Evolutionary conservation across 768 basidiomycete genomes (phyloP).

Genomic region (Psilocybe subaeruginosa): DNA sequence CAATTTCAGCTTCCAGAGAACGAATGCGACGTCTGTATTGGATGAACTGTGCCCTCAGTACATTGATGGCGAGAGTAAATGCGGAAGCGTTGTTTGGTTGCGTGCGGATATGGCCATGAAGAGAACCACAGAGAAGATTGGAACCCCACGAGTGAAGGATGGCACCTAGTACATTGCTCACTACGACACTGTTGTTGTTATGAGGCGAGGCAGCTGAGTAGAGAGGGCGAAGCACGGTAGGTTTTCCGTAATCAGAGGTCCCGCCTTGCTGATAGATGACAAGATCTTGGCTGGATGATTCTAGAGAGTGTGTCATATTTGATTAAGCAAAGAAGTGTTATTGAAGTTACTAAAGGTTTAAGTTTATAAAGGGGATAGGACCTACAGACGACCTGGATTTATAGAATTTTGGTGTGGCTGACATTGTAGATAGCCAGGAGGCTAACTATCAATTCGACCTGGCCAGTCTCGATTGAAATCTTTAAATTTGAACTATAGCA

Average conservation of each 20-base stretch:
- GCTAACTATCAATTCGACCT: neutral
- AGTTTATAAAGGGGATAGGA: neutral
- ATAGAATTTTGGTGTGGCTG: slow-evolving; percentile 7
- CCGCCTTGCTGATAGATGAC: neutral
- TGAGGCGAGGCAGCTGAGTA: slow-evolving; percentile 16
- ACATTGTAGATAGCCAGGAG: slow-evolving; percentile 1
- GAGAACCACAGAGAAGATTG: slow-evolving; percentile 13
- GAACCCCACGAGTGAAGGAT: slow-evolving; percentile 20
- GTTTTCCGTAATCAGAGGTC: neutral
- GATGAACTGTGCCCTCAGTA: slow-evolving; percentile 20
- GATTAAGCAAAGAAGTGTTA: neutral
- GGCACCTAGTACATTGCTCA: slow-evolving; percentile 14
- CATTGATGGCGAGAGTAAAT: slow-evolving; percentile 12
- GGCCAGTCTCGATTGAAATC: neutral
- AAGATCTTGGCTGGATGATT: neutral
- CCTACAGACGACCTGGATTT: slow-evolving; percentile 1
- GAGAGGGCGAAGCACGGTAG: neutral
- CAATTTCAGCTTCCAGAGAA: slow-evolving; percentile 31
- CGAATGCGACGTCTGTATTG: slow-evolving; percentile 16
- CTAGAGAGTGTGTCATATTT: neutral
- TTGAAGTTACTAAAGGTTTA: neutral
- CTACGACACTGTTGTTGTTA: slow-evolving; percentile 8
- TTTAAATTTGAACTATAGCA: neutral
- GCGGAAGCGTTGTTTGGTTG: slow-evolving; percentile 7
- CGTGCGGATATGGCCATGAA: slow-evolving; percentile 10